Conservation (phyloP, 2,329 filamentous ascomycete genomes). For the Penicillium sp. region DNA sequence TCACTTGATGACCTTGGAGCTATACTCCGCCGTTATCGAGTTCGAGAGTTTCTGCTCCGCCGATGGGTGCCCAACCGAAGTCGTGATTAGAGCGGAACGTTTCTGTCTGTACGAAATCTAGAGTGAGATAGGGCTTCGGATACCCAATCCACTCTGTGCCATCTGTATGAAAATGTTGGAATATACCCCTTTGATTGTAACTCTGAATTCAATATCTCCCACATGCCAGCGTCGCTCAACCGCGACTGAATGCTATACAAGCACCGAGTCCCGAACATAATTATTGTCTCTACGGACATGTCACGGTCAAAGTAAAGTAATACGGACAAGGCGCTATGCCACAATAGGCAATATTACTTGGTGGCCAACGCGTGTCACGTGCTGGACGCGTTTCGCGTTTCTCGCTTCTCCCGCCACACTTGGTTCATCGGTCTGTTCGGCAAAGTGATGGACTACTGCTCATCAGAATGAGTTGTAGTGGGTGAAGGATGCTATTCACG, state of each 20-base stretch:
- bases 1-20: slow-evolving; percentile 56
- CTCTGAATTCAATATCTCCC: no score
- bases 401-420: slow-evolving; percentile 3
- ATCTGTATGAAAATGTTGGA: no score
- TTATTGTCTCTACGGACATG: no score
- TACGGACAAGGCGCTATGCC: slow-evolving; percentile 13
- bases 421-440: neutral
- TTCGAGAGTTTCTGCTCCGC: slow-evolving; percentile 76
- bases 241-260: no score
- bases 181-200: no score
- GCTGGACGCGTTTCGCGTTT: slow-evolving; percentile 33
- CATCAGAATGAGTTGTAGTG: no score
- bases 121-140: slow-evolving; percentile 21
- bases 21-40: slow-evolving; percentile 66
- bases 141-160: slow-evolving; percentile 12
- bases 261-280: no score
- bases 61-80: slow-evolving; percentile 83
- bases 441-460: no score
- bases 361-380: slow-evolving; percentile 24
- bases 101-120: neutral
- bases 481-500: neutral
- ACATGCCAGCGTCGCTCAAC: no score
- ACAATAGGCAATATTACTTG: slow-evolving; percentile 27
- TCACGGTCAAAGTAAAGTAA: no score
- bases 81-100: slow-evolving; percentile 49